Evolutionary conservation across 257 asterid genomes (phyloP).

Genomic region (Thymus mandschuricus): DNA sequence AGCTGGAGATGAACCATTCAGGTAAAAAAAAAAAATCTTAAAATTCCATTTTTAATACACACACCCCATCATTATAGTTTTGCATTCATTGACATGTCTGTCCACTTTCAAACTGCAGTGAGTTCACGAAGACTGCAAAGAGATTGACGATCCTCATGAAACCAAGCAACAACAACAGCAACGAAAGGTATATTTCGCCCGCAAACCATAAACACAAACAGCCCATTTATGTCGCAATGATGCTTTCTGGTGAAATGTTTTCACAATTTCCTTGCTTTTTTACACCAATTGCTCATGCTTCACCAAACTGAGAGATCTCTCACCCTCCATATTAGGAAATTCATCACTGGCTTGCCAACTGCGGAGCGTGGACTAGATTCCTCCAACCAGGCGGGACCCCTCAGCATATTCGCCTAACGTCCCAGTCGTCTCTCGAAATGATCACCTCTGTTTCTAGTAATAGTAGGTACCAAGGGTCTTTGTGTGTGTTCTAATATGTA

Average conservation of each 20-base stretch:
- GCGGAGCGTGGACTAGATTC: slow-evolving; percentile 87
- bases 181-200: slow-evolving; percentile 53
- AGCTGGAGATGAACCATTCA: slow-evolving; percentile 77
- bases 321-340: slow-evolving; percentile 54
- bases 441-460: slow-evolving; percentile 8
- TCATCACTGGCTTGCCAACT: slow-evolving; percentile 74
- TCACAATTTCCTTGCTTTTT: neutral
- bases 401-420: slow-evolving; percentile 68
- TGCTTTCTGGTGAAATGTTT: neutral
- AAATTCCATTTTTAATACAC: neutral
- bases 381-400: slow-evolving; percentile 69
- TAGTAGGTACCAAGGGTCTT: slow-evolving; percentile 10
- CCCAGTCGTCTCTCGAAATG: neutral
- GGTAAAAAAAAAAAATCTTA: slow-evolving; percentile 43
- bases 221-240: neutral
- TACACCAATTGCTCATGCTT: too few species aligned
- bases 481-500: slow-evolving; percentile 31
- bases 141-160: slow-evolving; percentile 68
- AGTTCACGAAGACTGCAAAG: slow-evolving; percentile 65
- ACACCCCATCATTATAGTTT: neutral
- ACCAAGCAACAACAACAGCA: slow-evolving; percentile 44
- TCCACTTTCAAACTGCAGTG: slow-evolving; percentile 47
- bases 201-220: neutral
- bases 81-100: slow-evolving; percentile 18
- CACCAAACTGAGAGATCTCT: slow-evolving; percentile 16